Evolutionary conservation across 2,329 filamentous ascomycete species (phyloP).

Genomic region (Decorospora gaudefroyi): DNA sequence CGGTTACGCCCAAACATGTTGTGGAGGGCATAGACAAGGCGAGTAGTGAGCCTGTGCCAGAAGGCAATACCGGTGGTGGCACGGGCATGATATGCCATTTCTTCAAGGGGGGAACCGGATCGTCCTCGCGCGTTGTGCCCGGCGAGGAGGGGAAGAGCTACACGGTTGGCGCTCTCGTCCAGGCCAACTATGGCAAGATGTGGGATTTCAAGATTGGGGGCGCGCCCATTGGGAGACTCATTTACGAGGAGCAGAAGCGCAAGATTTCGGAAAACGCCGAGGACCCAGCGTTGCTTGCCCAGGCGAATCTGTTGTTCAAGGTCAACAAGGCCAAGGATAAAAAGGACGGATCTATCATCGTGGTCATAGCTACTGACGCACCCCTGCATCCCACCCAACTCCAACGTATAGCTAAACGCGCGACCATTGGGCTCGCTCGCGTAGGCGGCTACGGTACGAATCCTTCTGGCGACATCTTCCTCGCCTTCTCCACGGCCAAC

Average conservation of each 20-base stretch:
- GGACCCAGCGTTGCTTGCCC: conserved; percentile 34
- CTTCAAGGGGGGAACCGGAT: conserved; percentile 70
- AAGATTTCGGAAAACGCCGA: conserved; percentile 38
- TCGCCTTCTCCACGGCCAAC: conserved; percentile 68
- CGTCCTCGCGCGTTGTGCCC: conserved; percentile 60
- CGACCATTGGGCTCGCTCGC: conserved; percentile 63
- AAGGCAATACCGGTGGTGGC: conserved; percentile 69
- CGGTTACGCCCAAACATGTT: conserved; percentile 60
- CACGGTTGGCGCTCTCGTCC: conserved; percentile 65
- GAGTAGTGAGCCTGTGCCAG: conserved; percentile 57
- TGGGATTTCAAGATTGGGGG: conserved; percentile 63
- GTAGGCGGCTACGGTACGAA: conserved; percentile 67
- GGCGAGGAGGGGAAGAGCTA: conserved; percentile 50
- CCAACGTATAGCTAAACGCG: conserved; percentile 62
- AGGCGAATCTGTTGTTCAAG: conserved; percentile 37
- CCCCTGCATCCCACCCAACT: conserved; percentile 63
- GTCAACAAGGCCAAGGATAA: conserved; percentile 51
- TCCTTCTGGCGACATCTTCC: conserved; percentile 67
- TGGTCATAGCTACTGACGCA: conserved; percentile 65
- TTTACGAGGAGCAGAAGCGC: conserved; percentile 54
- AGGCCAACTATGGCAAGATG: conserved; percentile 67
- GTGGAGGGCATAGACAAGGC: conserved; percentile 60
- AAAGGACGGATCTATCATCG: conserved; percentile 67
- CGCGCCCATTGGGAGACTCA: conserved; percentile 64
- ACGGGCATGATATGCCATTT: conserved; percentile 69